These are phyloP conservation scores for Macadamia tetraphylla DNA, from an alignment of 164 flowering plant genomes.

Conservation along the genomic window DNA sequence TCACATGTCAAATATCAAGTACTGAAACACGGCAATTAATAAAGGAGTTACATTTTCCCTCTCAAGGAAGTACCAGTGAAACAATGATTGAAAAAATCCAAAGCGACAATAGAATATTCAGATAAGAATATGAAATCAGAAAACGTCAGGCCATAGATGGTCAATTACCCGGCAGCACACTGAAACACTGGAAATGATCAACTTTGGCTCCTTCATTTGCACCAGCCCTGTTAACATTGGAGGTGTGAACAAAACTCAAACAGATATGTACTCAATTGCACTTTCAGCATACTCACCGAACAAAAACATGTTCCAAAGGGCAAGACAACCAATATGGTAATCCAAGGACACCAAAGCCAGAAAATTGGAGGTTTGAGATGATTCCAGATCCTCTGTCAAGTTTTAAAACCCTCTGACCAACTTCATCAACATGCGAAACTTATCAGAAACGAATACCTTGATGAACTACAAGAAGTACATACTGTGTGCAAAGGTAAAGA, in stretches of 20 bases:
- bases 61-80: not conserved
- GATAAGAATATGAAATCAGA: not conserved
- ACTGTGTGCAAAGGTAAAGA: not conserved
- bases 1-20: too few relatives aligned
- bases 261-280: not conserved
- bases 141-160: not conserved
- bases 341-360: constrained; percentile 75
- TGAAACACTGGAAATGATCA: constrained; percentile 52
- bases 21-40: too few relatives aligned
- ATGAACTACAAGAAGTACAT: not conserved
- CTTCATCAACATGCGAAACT: constrained; percentile 34
- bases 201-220: constrained; percentile 21
- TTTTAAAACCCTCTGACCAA: constrained; percentile 56
- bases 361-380: constrained; percentile 43
- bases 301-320: constrained; percentile 55
- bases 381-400: constrained; percentile 35
- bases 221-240: constrained; percentile 32
- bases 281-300: constrained; percentile 36
- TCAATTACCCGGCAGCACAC: constrained; percentile 64
- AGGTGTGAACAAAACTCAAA: not conserved
- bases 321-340: constrained; percentile 73
- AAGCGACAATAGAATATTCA: not conserved
- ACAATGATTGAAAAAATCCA: not conserved
- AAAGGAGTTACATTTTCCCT: too few relatives aligned
- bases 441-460: constrained; percentile 7